Conservation (phyloP, 495 filamentous ascomycete species). For the Daldinia concentrica region DNA sequence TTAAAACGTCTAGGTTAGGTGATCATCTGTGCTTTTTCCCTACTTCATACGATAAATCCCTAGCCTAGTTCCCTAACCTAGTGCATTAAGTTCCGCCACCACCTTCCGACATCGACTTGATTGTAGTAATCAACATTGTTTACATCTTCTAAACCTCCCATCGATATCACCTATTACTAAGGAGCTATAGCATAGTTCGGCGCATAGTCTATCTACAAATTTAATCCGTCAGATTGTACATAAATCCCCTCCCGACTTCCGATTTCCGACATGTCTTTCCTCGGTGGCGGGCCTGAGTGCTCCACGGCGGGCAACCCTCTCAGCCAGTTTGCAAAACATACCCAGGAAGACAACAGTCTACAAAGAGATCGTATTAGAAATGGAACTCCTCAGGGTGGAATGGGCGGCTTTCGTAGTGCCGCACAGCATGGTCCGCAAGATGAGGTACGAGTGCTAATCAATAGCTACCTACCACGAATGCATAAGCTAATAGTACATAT, state of each 20-base stretch:
- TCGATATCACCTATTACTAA: not conserved
- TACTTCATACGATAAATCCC: not conserved
- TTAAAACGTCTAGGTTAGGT: not conserved
- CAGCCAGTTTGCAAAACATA: constrained; percentile 94
- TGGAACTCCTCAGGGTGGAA: constrained; percentile 62
- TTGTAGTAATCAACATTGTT: constrained; percentile 1
- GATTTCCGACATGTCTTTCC: constrained; percentile 78
- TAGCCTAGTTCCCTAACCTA: not conserved
- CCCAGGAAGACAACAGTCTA: constrained; percentile 91
- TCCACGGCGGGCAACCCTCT: constrained; percentile 96
- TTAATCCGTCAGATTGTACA: not conserved
- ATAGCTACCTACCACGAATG: not conserved
- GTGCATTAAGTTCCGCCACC: not conserved
- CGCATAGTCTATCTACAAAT: not conserved
- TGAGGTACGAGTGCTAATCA: constrained; percentile 50
- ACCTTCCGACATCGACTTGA: constrained; percentile 10
- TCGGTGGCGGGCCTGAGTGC: constrained; percentile 89
- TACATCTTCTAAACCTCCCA: not conserved
- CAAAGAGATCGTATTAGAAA: constrained; percentile 88
- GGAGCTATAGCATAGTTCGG: not conserved
- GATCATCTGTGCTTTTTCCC: not conserved
- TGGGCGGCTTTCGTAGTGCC: constrained; percentile 56
- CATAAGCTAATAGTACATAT: constrained; percentile 22
- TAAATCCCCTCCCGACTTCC: not conserved
- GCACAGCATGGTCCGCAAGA: constrained; percentile 54